A percentile compares a stretch with the other conserved stretches of the same genome.
Conservation (phyloP, 75 land plant genomes). For the Picea glauca region DNA sequence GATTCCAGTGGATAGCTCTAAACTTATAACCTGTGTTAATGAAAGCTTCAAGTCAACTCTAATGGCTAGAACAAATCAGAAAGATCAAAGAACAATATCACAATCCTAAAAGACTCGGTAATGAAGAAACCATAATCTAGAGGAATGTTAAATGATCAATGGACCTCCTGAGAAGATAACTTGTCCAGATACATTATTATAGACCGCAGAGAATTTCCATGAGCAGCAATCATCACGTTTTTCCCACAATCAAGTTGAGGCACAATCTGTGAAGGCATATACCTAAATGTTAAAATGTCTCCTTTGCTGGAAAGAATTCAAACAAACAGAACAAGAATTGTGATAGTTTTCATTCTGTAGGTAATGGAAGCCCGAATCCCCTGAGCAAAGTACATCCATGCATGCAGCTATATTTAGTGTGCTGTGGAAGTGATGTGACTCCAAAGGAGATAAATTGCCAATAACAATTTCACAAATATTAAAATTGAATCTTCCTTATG, state of each 20-base stretch:
- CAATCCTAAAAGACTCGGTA: neutral
- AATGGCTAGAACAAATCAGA: neutral
- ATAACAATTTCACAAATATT: neutral
- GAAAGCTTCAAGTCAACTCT: conserved; percentile 2
- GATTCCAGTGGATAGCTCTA: conserved; percentile 89
- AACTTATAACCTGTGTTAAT: conserved; percentile 71
- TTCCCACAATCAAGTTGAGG: conserved; percentile 76
- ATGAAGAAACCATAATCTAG: neutral
- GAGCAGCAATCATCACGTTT: conserved; percentile 87
- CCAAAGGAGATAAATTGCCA: neutral
- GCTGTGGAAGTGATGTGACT: neutral
- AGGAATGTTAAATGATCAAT: neutral
- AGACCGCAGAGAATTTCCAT: conserved; percentile 90
- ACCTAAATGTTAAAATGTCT: neutral
- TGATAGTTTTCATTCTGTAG: neutral
- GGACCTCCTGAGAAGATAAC: conserved; percentile 88
- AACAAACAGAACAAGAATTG: neutral
- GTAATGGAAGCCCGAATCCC: neutral
- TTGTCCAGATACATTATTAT: conserved; percentile 96
- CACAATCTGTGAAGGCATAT: conserved; percentile 53
- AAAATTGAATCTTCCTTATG: neutral
- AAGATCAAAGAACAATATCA: neutral
- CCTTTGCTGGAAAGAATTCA: neutral
- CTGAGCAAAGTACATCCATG: neutral
- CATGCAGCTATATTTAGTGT: neutral